Conservation (phyloP, 768 basidiomycete species). For the Pilatotrama ljubarskyi region DNA sequence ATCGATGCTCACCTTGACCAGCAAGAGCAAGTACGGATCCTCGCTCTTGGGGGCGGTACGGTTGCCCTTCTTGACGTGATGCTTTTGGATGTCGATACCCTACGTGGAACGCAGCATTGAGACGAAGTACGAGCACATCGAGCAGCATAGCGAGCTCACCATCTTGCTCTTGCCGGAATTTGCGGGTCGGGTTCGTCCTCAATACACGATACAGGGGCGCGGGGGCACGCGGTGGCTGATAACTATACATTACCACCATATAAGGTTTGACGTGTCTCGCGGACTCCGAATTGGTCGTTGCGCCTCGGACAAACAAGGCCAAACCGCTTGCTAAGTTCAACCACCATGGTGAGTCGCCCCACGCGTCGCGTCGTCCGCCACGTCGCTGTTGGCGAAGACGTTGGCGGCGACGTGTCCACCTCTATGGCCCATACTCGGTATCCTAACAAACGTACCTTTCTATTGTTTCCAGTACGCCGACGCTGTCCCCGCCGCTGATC, state of each 20-base stretch:
- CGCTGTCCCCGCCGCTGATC: conserved; percentile 59
- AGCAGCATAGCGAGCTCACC: conserved; percentile 63
- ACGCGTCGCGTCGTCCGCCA: conserved; percentile 14
- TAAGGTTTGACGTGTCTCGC: conserved; percentile 37
- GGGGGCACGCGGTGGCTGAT: conserved; percentile 48
- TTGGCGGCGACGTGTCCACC: background rate
- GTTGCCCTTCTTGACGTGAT: conserved; percentile 98
- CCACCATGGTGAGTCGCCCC: conserved; percentile 65
- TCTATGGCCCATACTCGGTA: too few relatives aligned
- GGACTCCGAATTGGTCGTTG: conserved; percentile 25
- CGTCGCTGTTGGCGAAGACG: conserved; percentile 1
- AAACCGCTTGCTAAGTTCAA: conserved; percentile 33
- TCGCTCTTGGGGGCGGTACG: conserved; percentile 96
- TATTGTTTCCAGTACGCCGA: conserved; percentile 59
- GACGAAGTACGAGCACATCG: conserved; percentile 9
- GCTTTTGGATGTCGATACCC: conserved; percentile 95
- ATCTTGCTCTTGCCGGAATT: conserved; percentile 60
- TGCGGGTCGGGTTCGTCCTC: conserved; percentile 50
- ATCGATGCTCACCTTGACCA: conserved; percentile 81
- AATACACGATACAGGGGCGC: conserved; percentile 7
- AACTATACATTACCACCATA: conserved; percentile 59
- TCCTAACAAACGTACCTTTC: background rate
- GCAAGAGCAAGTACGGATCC: conserved; percentile 97
- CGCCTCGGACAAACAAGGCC: conserved; percentile 28
- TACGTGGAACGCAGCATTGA: conserved; percentile 31